These are phyloP conservation scores for Aspergillus viridinutans DNA, from an alignment of 2,329 filamentous ascomycete species.

Conservation along the genomic window DNA sequence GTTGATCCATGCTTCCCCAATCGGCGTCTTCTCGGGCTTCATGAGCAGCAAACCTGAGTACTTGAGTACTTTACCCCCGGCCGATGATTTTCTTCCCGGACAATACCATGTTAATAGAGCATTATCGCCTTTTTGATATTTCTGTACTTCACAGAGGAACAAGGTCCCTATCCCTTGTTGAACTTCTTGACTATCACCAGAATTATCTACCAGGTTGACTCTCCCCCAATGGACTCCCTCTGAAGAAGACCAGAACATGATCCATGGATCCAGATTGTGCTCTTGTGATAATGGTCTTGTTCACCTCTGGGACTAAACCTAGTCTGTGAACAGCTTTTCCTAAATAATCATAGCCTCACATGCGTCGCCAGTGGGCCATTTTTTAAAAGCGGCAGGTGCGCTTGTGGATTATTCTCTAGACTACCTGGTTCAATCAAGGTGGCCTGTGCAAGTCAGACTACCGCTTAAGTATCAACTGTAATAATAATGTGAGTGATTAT, in stretches of 20 bases:
- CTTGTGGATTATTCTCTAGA: conserved; percentile 4
- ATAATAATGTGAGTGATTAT: neutral
- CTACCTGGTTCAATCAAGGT: neutral
- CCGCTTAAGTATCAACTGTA: neutral
- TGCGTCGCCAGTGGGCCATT: too few species aligned
- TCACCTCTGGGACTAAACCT: too few species aligned
- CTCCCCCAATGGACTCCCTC: too few species aligned
- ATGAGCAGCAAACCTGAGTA: neutral
- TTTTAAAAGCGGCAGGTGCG: conserved; percentile 13
- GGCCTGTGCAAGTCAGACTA: neutral
- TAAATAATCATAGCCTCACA: too few species aligned
- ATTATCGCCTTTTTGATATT: too few species aligned
- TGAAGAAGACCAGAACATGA: too few species aligned
- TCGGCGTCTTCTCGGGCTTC: neutral
- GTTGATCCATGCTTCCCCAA: neutral
- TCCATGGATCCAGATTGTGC: neutral
- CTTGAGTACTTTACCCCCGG: neutral
- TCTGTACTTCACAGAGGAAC: too few species aligned
- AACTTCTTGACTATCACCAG: neutral
- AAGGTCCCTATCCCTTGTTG: neutral
- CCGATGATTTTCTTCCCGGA: too few species aligned
- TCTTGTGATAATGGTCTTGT: too few species aligned
- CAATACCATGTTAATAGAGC: too few species aligned
- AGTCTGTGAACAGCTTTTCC: too few species aligned
- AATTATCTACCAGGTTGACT: neutral